Percentiles rank a stretch among this genome's conserved stretches.
phyloP scores from a whole-genome alignment of 2,329 filamentous ascomycete genomes.

The Zasmidium citrigriseum region DNA sequence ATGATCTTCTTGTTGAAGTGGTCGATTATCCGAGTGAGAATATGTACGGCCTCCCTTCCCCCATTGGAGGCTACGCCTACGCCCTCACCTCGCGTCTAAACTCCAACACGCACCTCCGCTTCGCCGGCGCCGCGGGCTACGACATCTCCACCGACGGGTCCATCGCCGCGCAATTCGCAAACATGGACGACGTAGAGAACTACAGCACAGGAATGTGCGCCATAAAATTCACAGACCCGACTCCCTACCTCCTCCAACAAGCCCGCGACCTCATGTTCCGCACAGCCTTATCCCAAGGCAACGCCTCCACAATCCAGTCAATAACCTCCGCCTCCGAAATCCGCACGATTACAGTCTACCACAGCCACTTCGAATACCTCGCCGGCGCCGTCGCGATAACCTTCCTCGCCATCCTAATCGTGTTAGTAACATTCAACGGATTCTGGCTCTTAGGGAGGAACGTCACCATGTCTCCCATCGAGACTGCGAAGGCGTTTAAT shows the following conservation, averaged over 20 bases:
- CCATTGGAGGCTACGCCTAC: slow-evolving; percentile 15
- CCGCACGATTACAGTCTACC: slow-evolving; percentile 1
- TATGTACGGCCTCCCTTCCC: slow-evolving; percentile 13
- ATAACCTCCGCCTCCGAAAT: slow-evolving; percentile 3
- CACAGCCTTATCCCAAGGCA: slow-evolving; percentile 17
- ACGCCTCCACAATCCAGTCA: slow-evolving; percentile 4
- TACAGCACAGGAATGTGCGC: slow-evolving; percentile 12
- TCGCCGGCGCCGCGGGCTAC: slow-evolving; percentile 17
- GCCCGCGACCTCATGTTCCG: slow-evolving; percentile 22
- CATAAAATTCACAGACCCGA: slow-evolving; percentile 16
- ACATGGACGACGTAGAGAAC: slow-evolving; percentile 8
- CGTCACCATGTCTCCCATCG: slow-evolving; percentile 17
- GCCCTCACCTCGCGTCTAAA: slow-evolving; percentile 17
- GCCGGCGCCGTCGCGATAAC: slow-evolving; percentile 2
- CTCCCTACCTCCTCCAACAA: slow-evolving; percentile 12
- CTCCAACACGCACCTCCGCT: slow-evolving; percentile 11
- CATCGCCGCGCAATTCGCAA: slow-evolving; percentile 15
- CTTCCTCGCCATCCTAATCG: neutral
- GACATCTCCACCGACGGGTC: slow-evolving; percentile 10
- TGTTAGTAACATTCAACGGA: neutral
- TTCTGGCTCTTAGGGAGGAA: slow-evolving; percentile 14
- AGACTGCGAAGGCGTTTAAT: slow-evolving; percentile 21
- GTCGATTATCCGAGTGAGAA: slow-evolving; percentile 9
- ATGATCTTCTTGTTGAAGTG: slow-evolving; percentile 8
- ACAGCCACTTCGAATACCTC: slow-evolving; percentile 3